Percentiles rank a stretch among this genome's conserved stretches.
Conservation (phyloP, 202 grass and related monocot genomes). For the Dendrocalamus latiflorus region DNA sequence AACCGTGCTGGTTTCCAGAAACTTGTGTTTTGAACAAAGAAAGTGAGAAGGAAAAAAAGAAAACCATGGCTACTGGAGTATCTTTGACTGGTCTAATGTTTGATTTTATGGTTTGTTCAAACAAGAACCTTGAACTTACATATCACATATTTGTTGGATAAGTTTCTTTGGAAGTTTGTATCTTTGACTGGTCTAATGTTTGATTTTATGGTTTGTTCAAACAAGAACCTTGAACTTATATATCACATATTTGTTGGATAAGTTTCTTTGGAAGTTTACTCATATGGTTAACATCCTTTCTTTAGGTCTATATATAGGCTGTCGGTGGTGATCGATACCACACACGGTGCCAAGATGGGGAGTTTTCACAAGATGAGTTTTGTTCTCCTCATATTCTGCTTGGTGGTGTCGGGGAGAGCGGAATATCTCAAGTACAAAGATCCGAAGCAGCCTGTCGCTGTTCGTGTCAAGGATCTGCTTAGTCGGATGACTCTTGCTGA, state of each 20-base stretch:
- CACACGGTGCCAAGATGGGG: slow-evolving; percentile 26
- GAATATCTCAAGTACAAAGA: no score
- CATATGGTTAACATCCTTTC: slow-evolving; percentile 2
- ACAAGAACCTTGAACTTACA: neutral
- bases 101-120: neutral
- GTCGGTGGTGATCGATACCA: neutral
- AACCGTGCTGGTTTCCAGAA: slow-evolving; percentile 4
- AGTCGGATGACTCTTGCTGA: no score
- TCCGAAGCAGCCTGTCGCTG: no score
- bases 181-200: slow-evolving; percentile 3
- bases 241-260: neutral
- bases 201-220: neutral
- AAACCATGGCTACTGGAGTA: neutral
- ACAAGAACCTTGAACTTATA: neutral
- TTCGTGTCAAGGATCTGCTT: no score
- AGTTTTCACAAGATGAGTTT: slow-evolving; percentile 24
- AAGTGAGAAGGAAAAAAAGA: neutral
- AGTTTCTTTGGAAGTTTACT: neutral
- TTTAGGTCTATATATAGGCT: slow-evolving; percentile 26
- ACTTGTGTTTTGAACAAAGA: neutral
- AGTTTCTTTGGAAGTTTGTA: neutral
- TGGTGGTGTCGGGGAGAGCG: no score
- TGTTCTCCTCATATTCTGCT: slow-evolving; percentile 39
- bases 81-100: slow-evolving; percentile 3
- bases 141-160: neutral